phyloP scores from a whole-genome alignment of 306 rosid species.

The Urtica urens region DNA sequence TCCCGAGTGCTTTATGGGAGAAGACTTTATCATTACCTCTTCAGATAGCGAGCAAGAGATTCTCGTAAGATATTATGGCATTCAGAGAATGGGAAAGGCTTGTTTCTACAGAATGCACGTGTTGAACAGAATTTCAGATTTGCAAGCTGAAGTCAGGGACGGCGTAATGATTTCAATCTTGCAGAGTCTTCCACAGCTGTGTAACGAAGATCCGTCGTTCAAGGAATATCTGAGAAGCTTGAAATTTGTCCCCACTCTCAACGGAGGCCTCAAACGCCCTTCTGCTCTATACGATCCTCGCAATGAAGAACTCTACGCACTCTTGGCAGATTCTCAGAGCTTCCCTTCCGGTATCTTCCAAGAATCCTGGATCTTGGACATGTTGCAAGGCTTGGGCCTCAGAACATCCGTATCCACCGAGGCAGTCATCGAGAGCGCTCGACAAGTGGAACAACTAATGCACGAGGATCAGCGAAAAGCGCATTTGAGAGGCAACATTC shows the following conservation, averaged over 20 bases:
- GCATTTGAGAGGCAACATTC: slow-evolving; percentile 59
- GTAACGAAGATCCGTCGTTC: slow-evolving; percentile 57
- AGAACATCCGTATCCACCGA: slow-evolving; percentile 73
- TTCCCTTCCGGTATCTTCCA: slow-evolving; percentile 70
- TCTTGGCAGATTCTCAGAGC: slow-evolving; percentile 61
- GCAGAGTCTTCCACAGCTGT: slow-evolving; percentile 67
- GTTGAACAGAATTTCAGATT: slow-evolving; percentile 52
- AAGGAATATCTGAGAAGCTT: slow-evolving; percentile 59
- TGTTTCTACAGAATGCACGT: slow-evolving; percentile 52
- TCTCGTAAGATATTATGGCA: slow-evolving; percentile 64
- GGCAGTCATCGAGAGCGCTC: slow-evolving; percentile 71
- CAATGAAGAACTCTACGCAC: slow-evolving; percentile 69
- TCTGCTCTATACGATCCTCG: slow-evolving; percentile 74
- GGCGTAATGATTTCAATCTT: slow-evolving; percentile 64
- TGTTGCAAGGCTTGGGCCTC: slow-evolving; percentile 78
- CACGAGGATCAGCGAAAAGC: slow-evolving; percentile 74
- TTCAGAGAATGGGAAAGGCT: slow-evolving; percentile 81
- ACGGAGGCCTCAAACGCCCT: slow-evolving; percentile 65
- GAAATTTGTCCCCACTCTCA: slow-evolving; percentile 56
- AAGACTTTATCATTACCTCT: slow-evolving; percentile 57
- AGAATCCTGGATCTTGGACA: slow-evolving; percentile 59
- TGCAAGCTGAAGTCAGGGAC: slow-evolving; percentile 77
- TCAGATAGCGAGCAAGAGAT: slow-evolving; percentile 57
- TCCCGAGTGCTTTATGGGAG: slow-evolving; percentile 63
- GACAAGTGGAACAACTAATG: slow-evolving; percentile 56